phyloP scores from a whole-genome alignment of 768 basidiomycete genomes.

The Xerocomus potaroensis region DNA sequence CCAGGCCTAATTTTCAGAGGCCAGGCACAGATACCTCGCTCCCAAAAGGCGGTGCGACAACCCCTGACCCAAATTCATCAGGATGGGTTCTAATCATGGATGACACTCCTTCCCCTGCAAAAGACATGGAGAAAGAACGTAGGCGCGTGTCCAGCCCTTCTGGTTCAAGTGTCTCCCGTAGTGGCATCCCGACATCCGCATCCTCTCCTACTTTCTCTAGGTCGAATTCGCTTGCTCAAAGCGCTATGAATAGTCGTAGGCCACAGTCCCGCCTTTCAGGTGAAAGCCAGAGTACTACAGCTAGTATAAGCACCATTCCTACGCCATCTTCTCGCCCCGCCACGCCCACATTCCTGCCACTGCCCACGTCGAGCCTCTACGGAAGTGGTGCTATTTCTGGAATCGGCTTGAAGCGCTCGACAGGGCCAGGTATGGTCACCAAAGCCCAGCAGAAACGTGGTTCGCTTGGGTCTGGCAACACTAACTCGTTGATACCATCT shows the following conservation, averaged over 20 bases:
- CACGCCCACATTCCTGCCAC: conserved; percentile 74
- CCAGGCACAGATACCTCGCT: conserved; percentile 43
- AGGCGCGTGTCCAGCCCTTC: conserved; percentile 62
- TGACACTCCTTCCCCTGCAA: conserved; percentile 70
- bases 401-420: conserved; percentile 56
- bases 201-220: conserved; percentile 44
- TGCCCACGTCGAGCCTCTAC: conserved; percentile 53
- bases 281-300: conserved; percentile 50
- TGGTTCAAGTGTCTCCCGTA: conserved; percentile 49
- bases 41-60: conserved; percentile 36
- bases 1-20: conserved; percentile 33
- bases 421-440: conserved; percentile 41
- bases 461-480: conserved; percentile 50
- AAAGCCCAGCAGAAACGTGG: conserved; percentile 51
- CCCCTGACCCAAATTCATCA: conserved; percentile 55
- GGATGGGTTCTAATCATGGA: conserved; percentile 92
- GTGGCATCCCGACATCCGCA: conserved; percentile 43
- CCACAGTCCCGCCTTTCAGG: conserved; percentile 74
- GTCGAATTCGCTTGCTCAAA: conserved; percentile 40
- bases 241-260: conserved; percentile 47
- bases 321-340: conserved; percentile 67
- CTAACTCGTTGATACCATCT: conserved; percentile 28
- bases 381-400: conserved; percentile 33
- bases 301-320: conserved; percentile 57
- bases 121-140: conserved; percentile 50